Percentiles rank a stretch among this genome's conserved stretches.
phyloP scores from a whole-genome alignment of 1,284 basidiomycete genomes.

The Anthracocystis setariae region DNA sequence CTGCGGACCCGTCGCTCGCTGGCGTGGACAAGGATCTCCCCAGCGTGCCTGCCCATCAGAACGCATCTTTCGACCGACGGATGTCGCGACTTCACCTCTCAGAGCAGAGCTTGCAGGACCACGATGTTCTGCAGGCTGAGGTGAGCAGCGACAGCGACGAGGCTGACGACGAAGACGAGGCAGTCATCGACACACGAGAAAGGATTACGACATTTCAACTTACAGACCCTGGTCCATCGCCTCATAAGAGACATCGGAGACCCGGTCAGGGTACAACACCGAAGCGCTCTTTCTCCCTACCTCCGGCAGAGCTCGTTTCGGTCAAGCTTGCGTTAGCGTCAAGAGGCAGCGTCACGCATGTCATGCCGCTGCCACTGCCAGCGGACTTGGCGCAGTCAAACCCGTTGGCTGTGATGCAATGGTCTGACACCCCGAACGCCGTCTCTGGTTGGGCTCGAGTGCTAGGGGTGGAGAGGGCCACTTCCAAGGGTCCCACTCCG shows the following conservation, averaged over 20 bases:
- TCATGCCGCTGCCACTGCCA: constrained; percentile 39
- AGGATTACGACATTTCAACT: constrained; percentile 20
- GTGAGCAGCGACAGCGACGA: constrained; percentile 30
- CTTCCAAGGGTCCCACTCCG: constrained; percentile 16
- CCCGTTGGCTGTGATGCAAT: constrained; percentile 48
- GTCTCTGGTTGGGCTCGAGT: constrained; percentile 50
- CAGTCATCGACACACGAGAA: too few relatives aligned
- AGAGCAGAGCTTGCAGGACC: constrained; percentile 20
- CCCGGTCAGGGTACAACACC: constrained; percentile 1
- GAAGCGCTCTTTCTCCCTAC: constrained; percentile 13
- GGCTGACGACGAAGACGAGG: constrained; percentile 6
- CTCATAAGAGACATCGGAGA: not conserved
- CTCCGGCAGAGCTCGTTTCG: constrained; percentile 25
- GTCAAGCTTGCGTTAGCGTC: constrained; percentile 40
- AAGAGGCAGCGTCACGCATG: constrained; percentile 38
- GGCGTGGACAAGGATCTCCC: constrained; percentile 32
- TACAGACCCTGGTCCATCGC: constrained; percentile 28
- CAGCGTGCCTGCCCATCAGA: constrained; percentile 23
- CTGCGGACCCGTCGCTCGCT: not conserved
- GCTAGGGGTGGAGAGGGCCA: constrained; percentile 43
- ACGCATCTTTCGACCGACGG: constrained; percentile 35
- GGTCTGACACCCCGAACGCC: constrained; percentile 48
- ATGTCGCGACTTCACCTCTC: constrained; percentile 30
- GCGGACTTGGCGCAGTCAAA: constrained; percentile 23
- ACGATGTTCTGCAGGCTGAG: constrained; percentile 35